A percentile compares a stretch with the other conserved stretches of the same genome.
Conservation (phyloP, 306 rosid species). For the Cicer yamashitae region DNA sequence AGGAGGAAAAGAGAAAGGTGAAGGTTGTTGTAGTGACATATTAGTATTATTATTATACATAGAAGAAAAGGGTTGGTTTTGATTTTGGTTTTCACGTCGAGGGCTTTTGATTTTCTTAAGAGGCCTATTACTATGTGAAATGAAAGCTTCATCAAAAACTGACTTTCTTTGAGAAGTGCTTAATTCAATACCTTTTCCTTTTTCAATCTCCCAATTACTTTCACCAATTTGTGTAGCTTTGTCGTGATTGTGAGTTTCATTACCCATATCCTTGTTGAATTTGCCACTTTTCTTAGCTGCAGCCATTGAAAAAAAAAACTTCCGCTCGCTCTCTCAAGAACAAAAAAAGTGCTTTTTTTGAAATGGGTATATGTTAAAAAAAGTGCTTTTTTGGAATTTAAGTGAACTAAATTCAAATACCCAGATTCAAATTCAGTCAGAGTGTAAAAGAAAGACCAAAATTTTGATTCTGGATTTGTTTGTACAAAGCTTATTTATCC, state of each 20-base stretch:
- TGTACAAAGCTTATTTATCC: slow-evolving; percentile 50
- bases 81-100: slow-evolving; percentile 42
- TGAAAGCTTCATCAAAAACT: slow-evolving; percentile 66
- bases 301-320: slow-evolving; percentile 44
- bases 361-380: background rate
- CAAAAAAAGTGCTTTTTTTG: slow-evolving; percentile 20
- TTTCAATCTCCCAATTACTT: slow-evolving; percentile 54
- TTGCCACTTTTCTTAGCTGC: slow-evolving; percentile 59
- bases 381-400: slow-evolving; percentile 23
- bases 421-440: slow-evolving; percentile 44
- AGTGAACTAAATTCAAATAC: background rate
- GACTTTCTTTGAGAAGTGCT: slow-evolving; percentile 58
- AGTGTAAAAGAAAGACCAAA: slow-evolving; percentile 38
- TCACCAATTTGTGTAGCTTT: slow-evolving; percentile 33
- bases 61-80: background rate
- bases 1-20: slow-evolving; percentile 27
- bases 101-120: slow-evolving; percentile 84
- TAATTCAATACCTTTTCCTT: slow-evolving; percentile 47
- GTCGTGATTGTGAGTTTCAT: slow-evolving; percentile 35
- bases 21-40: background rate
- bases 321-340: slow-evolving; percentile 60
- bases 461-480: slow-evolving; percentile 41
- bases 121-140: slow-evolving; percentile 58
- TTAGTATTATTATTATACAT: background rate
- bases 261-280: slow-evolving; percentile 53